Base-by-base conservation (phyloP, 2,329 filamentous ascomycete species). In the Alternaria panax region DNA sequence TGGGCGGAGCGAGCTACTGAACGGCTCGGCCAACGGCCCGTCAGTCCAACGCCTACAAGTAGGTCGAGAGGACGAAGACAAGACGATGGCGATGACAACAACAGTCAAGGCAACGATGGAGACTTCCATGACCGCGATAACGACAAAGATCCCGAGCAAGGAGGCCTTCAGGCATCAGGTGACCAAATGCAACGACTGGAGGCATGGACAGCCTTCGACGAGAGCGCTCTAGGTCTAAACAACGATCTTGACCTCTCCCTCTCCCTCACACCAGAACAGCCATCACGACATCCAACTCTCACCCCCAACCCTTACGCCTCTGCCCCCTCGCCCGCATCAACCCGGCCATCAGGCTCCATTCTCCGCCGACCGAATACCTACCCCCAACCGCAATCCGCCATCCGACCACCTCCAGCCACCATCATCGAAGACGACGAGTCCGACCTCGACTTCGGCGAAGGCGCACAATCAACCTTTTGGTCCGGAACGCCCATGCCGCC, bases 1-100 rank as follows among this genome's bases (percentile, higher is more conserved):
- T 89, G 86, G 86, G 69, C 78, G 12, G 81, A 83, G 16, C 81
- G 80, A 53, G 78, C 82, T 62, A 54, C 70, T 1, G 72, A 76
- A 27, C 57, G 72, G 36, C 38, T 63, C 20, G 69, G 68, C 3
- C 62, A 64, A n/a, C 59, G 72, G 45, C 56, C 64, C n/a, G 62
- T 57, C 7, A 67, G 62, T 50, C 71, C 71, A 4, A 70, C 72
- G 18, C 72, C 73, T n/a, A 63, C 51, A 9, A 63, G 55, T 9
- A 63, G 57, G 34, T 60, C 55, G 18, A 67, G 57, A 59, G 52
- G 62, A 16, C 60, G 62, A n/a, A 56, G 55, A 34, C 42, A 53
- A 5, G 41, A 36, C 18, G 53, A 57, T 5, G 40, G 20, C 12
- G 25, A 36, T 18, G 20, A 22, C 25, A 25, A 22, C 9, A 14